Evolutionary conservation across 2,329 filamentous ascomycete genomes (phyloP).

Genomic region (Beauveria caledonica): DNA sequence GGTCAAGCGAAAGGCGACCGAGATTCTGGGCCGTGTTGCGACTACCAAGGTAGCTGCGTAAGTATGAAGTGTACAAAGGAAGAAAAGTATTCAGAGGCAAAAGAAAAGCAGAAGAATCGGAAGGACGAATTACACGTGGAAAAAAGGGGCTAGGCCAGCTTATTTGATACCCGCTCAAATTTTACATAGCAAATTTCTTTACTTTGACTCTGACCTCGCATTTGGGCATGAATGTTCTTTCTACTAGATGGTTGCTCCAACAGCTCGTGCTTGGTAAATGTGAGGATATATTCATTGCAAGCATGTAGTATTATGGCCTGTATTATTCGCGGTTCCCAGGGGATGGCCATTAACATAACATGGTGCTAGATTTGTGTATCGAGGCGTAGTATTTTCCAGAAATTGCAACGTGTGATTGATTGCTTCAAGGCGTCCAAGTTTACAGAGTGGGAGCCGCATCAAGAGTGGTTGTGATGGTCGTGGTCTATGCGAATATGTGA

Average conservation of each 20-base stretch:
- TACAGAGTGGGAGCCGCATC: not conserved
- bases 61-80: not conserved
- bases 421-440: not conserved
- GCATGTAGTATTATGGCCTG: too few relatives aligned
- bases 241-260: too few relatives aligned
- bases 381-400: too few relatives aligned
- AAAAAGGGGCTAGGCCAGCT: not conserved
- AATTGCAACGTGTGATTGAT: too few relatives aligned
- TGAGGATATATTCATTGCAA: too few relatives aligned
- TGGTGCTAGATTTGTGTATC: too few relatives aligned
- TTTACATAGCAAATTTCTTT: not conserved
- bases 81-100: not conserved
- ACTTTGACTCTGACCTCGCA: too few relatives aligned
- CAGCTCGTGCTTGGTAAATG: too few relatives aligned
- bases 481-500: not conserved
- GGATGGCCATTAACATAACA: too few relatives aligned
- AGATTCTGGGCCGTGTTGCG: conserved; percentile 42
- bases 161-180: not conserved
- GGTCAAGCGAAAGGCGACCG: conserved; percentile 70
- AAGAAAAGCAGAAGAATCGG: not conserved
- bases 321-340: too few relatives aligned
- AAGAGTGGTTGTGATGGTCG: not conserved
- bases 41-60: not conserved
- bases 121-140: too few relatives aligned
- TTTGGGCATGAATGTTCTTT: too few relatives aligned